Evolutionary conservation across 495 filamentous ascomycete genomes (phyloP).

Genomic region (Podospora pseudopauciseta): DNA sequence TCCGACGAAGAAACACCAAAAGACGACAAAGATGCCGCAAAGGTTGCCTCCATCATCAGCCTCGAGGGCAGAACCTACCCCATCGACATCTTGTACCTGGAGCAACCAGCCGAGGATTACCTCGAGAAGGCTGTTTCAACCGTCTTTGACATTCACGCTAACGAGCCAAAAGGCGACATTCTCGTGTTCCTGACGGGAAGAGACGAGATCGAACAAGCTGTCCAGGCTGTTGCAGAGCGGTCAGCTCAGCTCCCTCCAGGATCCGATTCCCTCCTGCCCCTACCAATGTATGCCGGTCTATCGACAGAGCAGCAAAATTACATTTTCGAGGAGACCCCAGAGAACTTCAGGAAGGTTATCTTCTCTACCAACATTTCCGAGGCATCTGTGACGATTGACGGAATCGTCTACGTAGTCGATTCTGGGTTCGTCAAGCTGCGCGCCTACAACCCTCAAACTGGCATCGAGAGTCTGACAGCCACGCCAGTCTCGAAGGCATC

Average conservation of each 20-base stretch:
- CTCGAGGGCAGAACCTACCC: conserved; percentile 89
- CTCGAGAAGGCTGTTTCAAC: conserved; percentile 82
- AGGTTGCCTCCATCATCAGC: conserved; percentile 72
- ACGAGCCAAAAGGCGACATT: conserved; percentile 85
- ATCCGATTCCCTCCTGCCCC: conserved; percentile 64
- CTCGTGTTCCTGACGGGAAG: conserved; percentile 89
- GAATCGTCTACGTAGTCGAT: conserved; percentile 90
- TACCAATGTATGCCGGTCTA: conserved; percentile 87
- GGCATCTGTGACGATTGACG: conserved; percentile 90
- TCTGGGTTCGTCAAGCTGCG: conserved; percentile 89
- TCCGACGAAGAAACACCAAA: conserved; percentile 42
- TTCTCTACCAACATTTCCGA: conserved; percentile 96
- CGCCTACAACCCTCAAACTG: conserved; percentile 79
- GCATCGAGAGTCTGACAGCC: conserved; percentile 88
- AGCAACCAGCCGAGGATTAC: conserved; percentile 80
- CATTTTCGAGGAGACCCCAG: conserved; percentile 83
- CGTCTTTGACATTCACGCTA: conserved; percentile 88
- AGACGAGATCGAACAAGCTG: conserved; percentile 83
- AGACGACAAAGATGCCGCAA: conserved; percentile 36
- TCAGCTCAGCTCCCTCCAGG: conserved; percentile 68
- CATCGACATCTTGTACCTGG: conserved; percentile 83
- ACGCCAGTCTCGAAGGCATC: conserved; percentile 89
- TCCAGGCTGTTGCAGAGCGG: conserved; percentile 76
- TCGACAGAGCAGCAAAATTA: conserved; percentile 88
- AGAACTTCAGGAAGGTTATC: conserved; percentile 85